These are phyloP conservation scores for Helminthosporium solani DNA, from an alignment of 2,329 filamentous ascomycete genomes.

Conservation along the genomic window DNA sequence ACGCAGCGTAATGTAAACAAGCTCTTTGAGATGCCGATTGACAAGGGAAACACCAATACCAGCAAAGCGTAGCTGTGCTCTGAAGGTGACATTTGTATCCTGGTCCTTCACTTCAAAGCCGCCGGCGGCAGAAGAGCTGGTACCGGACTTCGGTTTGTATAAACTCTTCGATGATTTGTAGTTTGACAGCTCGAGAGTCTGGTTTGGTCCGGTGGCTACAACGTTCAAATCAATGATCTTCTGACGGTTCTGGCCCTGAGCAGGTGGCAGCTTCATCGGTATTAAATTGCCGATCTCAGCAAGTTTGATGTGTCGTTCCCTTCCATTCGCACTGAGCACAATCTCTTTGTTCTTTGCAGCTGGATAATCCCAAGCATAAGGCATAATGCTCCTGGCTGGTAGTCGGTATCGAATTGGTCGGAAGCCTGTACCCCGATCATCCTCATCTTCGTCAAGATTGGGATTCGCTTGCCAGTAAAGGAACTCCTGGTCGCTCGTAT, in stretches of 20 bases:
- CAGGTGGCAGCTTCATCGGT: conserved; percentile 82
- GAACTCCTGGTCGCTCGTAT: conserved; percentile 96
- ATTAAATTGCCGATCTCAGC: conserved; percentile 96
- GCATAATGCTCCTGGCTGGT: conserved; percentile 95
- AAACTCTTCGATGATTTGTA: conserved; percentile 91
- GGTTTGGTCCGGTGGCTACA: conserved; percentile 89
- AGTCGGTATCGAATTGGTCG: conserved; percentile 88
- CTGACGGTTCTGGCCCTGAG: conserved; percentile 61
- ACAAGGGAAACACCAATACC: conserved; percentile 92
- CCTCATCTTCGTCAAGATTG: conserved; percentile 87
- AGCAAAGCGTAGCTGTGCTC: conserved; percentile 81
- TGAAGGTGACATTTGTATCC: conserved; percentile 84
- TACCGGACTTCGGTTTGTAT: conserved; percentile 67
- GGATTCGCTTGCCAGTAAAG: conserved; percentile 95
- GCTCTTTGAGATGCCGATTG: conserved; percentile 86
- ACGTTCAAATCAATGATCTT: conserved; percentile 98
- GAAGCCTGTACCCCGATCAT: conserved; percentile 80
- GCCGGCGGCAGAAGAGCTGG: conserved; percentile 58
- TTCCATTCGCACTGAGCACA: conserved; percentile 74
- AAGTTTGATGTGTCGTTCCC: conserved; percentile 88
- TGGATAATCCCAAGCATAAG: conserved; percentile 98
- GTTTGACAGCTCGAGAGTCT: conserved; percentile 90
- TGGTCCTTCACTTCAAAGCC: conserved; percentile 94
- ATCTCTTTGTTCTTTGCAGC: conserved; percentile 96
- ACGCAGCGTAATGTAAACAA: conserved; percentile 90